Percentiles rank a stretch among this genome's conserved stretches.
These are phyloP conservation scores for Colletotrichum horii DNA, from an alignment of 2,329 filamentous ascomycete species.

Conservation along the genomic window DNA sequence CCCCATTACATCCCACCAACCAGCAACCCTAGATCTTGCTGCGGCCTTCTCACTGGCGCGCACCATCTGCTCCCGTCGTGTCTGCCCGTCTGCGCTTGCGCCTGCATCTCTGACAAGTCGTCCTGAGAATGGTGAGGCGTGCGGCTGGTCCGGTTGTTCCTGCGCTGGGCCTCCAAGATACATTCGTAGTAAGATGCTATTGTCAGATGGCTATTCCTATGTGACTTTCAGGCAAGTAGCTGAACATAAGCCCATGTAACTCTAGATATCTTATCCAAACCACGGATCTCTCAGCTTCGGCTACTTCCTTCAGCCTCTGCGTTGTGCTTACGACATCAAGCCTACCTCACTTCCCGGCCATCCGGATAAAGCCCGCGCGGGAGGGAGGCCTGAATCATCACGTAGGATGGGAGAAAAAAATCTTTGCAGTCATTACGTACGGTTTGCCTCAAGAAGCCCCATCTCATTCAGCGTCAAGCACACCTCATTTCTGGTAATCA, in stretches of 20 bases:
- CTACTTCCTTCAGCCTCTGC: background rate
- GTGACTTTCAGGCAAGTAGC: background rate
- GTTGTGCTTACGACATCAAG: slow-evolving; percentile 4
- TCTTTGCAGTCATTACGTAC: background rate
- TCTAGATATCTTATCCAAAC: background rate
- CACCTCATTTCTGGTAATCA: background rate
- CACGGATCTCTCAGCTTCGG: background rate
- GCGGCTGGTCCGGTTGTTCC: slow-evolving; percentile 7
- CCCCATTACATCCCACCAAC: slow-evolving; percentile 8
- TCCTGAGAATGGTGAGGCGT: background rate
- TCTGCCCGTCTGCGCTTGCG: slow-evolving; percentile 5
- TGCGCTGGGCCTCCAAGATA: slow-evolving; percentile 4
- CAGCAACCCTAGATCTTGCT: background rate
- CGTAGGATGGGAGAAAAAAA: background rate
- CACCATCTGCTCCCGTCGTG: background rate
- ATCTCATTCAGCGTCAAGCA: background rate
- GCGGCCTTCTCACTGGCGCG: slow-evolving; percentile 1
- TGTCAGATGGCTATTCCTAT: background rate
- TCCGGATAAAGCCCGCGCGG: background rate
- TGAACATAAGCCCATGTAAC: background rate
- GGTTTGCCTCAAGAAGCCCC: background rate
- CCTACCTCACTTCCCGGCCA: background rate
- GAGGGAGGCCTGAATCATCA: background rate
- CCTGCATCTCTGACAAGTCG: slow-evolving; percentile 7
- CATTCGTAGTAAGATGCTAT: background rate